Percentiles rank a stretch among this genome's conserved stretches.
phyloP scores from a whole-genome alignment of 805 yeast genomes.

The Yarrowia sp. region DNA sequence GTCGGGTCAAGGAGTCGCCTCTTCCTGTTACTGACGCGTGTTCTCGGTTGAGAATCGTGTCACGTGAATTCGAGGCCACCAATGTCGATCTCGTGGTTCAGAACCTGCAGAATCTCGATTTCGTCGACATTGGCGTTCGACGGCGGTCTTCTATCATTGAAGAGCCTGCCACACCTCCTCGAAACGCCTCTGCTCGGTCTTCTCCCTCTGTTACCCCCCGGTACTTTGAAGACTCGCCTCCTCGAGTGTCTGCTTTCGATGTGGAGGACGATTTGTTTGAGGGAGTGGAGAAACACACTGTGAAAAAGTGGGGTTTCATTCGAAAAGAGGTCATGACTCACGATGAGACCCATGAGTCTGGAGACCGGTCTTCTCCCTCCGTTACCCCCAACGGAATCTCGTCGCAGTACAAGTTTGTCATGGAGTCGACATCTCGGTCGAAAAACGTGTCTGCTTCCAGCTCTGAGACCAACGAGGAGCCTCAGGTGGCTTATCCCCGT shows the following conservation, averaged over 20 bases:
- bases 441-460: background rate
- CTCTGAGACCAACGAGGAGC: background rate
- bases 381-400: background rate
- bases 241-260: constrained; percentile 16
- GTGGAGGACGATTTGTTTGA: constrained; percentile 29
- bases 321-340: constrained; percentile 2
- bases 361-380: background rate
- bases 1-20: background rate
- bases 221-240: constrained; percentile 20
- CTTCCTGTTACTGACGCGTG: constrained; percentile 2
- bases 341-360: background rate
- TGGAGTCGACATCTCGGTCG: constrained; percentile 21
- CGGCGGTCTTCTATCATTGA: background rate
- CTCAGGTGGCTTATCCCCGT: constrained; percentile 3
- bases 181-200: background rate
- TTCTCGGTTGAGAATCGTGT: background rate
- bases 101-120: constrained; percentile 10
- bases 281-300: background rate
- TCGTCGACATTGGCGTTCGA: constrained; percentile 17
- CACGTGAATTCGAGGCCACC: background rate
- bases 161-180: background rate
- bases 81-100: constrained; percentile 5
- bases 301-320: constrained; percentile 1
- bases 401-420: constrained; percentile 15
- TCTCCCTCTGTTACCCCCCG: background rate